phyloP scores from a whole-genome alignment of 495 filamentous ascomycete species.

The Penicillium herquei region DNA sequence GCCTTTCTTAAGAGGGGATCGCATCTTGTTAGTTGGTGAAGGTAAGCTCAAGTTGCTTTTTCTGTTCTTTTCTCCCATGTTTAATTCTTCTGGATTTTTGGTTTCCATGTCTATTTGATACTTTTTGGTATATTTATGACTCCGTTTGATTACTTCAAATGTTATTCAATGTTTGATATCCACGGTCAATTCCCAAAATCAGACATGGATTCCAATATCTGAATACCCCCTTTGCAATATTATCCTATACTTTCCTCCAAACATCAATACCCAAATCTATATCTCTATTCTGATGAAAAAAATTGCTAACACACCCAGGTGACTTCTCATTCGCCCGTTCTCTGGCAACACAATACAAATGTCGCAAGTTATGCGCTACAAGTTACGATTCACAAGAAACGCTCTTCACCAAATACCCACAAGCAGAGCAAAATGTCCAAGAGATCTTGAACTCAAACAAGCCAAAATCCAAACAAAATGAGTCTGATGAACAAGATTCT shows the following conservation, averaged over 20 bases:
- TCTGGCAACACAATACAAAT: conserved; percentile 68
- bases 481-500: background rate
- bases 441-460: conserved; percentile 39
- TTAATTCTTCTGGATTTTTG: background rate
- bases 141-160: too few species aligned
- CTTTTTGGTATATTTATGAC: too few species aligned
- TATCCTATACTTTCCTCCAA: background rate
- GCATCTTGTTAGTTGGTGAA: conserved; percentile 85
- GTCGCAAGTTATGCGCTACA: conserved; percentile 62
- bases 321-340: conserved; percentile 89
- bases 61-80: background rate
- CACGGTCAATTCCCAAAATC: too few species aligned
- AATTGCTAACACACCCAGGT: conserved; percentile 34
- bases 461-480: conserved; percentile 6
- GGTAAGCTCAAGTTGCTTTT: conserved; percentile 43
- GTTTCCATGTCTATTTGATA: background rate
- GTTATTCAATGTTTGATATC: too few species aligned
- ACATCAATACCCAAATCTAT: background rate
- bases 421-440: conserved; percentile 59
- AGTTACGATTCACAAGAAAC: conserved; percentile 56
- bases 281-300: background rate
- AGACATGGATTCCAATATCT: too few species aligned
- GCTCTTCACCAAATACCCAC: conserved; percentile 72
- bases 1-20: conserved; percentile 69
- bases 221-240: too few species aligned